A percentile compares a stretch with the other conserved stretches of the same genome.
These are phyloP conservation scores for Aureobasidium vineae DNA, from an alignment of 2,329 filamentous ascomycete species.

Conservation along the genomic window DNA sequence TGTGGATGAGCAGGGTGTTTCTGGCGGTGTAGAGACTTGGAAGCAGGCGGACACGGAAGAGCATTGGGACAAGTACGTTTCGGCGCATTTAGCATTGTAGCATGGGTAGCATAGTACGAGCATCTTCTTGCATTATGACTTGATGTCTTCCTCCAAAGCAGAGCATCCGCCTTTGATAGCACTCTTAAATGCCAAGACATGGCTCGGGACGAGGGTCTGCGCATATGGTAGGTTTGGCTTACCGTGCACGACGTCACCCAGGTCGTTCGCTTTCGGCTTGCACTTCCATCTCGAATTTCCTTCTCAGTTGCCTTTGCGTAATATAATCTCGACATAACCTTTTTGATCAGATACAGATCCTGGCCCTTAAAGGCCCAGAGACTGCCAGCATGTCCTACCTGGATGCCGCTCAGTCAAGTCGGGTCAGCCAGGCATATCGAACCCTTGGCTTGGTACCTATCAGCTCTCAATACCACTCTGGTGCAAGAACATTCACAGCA, in stretches of 20 bases:
- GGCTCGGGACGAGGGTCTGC: background rate
- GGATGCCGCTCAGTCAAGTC: background rate
- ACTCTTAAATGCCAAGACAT: background rate
- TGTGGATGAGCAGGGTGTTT: conserved; percentile 36
- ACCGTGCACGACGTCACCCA: conserved; percentile 3
- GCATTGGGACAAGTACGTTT: conserved; percentile 32
- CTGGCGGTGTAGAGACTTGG: conserved; percentile 37
- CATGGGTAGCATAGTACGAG: background rate
- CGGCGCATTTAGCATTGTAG: conserved; percentile 13
- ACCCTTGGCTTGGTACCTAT: background rate
- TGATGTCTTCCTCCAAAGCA: background rate
- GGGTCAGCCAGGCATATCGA: background rate
- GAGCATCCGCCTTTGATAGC: background rate
- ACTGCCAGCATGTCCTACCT: conserved; percentile 1
- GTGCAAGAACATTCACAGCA: background rate
- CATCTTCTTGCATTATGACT: background rate
- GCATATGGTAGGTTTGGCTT: background rate
- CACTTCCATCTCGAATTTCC: conserved; percentile 7
- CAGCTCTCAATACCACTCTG: background rate
- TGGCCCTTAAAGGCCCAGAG: background rate
- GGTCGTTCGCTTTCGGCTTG: background rate
- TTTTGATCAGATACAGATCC: background rate
- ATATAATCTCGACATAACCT: background rate
- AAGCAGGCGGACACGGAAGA: conserved; percentile 38
- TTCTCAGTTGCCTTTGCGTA: background rate